Conservation (phyloP, 2,329 filamentous ascomycete genomes). For the Akanthomyces uredinophilus region DNA sequence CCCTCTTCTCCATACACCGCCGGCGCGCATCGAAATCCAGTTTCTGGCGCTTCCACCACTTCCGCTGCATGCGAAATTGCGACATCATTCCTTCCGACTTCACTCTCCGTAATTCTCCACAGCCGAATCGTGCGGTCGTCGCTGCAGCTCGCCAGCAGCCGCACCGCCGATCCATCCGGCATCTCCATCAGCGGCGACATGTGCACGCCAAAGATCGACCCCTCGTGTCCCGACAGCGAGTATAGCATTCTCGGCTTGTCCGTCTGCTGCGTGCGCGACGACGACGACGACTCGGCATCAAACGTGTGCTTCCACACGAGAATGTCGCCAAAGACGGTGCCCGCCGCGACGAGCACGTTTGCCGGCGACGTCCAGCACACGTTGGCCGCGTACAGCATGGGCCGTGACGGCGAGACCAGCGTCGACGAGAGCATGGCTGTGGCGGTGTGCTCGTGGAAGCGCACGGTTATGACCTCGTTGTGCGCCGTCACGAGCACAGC, state of each 20-base stretch:
- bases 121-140: conserved; percentile 87
- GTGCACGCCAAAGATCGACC: conserved; percentile 85
- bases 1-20: conserved; percentile 21
- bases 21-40: conserved; percentile 50
- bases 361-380: conserved; percentile 55
- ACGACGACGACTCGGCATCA: conserved; percentile 24
- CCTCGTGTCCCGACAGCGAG: conserved; percentile 69
- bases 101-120: conserved; percentile 70
- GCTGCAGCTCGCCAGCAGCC: conserved; percentile 85
- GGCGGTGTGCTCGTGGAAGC: conserved; percentile 24
- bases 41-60: conserved; percentile 52
- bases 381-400: conserved; percentile 83
- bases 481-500: conserved; percentile 76
- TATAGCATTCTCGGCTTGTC: conserved; percentile 41
- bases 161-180: conserved; percentile 36
- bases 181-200: conserved; percentile 57
- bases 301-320: conserved; percentile 71
- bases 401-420: conserved; percentile 62
- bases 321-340: conserved; percentile 92
- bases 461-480: conserved; percentile 65
- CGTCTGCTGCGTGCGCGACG: not conserved
- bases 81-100: not conserved
- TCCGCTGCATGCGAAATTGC: conserved; percentile 14
- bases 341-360: conserved; percentile 71
- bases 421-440: conserved; percentile 41